Evolutionary conservation across 1,284 basidiomycete species (phyloP), one percentile per base, ranked within the genome.

Genomic region (Melampsora americana): DNA sequence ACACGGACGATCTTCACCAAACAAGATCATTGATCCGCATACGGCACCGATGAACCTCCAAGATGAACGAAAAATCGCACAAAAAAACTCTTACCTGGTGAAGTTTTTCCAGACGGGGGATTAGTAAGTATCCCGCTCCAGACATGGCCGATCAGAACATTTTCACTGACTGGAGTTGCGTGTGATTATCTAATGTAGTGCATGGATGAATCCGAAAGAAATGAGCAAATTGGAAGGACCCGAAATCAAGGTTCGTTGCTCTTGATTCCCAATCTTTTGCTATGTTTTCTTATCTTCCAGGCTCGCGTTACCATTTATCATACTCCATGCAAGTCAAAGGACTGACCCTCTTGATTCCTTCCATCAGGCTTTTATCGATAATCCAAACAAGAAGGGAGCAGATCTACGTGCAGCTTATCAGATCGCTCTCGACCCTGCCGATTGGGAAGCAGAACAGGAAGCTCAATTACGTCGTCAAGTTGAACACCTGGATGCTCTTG

Each of bases 371-470:
- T 79, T 69, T 61, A 69, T 79, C 39, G 70, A 78, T 42, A 78
- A 79, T 61, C 78, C 78, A 5, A 76, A 76, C 61, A 79, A 78
- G 61, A 77, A 77, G 61, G 69, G 69, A 23, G 72, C 70, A n/a
- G 78, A 79, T 32, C 68, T 79, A 16, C 59, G 62, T 26, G 66
- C 78, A 26, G 78, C 77, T 28, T 79, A 78, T 72, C 60, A 62
- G 26, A 70, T 79, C 30, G 78, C 78, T 28, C 67, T 77, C 1
- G 68, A 69, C 39, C 78, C 78, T 9, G 46, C 44, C 23, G 67
- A 64, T 20, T 79, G 78, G 78, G 77, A 79, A 48, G 66, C 76
- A 23, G 77, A 78, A 35, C 64, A 77, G 32, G 77, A 79, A 64
- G 61, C 64, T 6, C 12, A 44, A n/a, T 23, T 42, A 16, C 42